Evolutionary conservation across 2,329 filamentous ascomycete species (phyloP).

Genomic region (Sporothrix pseudoabietina): DNA sequence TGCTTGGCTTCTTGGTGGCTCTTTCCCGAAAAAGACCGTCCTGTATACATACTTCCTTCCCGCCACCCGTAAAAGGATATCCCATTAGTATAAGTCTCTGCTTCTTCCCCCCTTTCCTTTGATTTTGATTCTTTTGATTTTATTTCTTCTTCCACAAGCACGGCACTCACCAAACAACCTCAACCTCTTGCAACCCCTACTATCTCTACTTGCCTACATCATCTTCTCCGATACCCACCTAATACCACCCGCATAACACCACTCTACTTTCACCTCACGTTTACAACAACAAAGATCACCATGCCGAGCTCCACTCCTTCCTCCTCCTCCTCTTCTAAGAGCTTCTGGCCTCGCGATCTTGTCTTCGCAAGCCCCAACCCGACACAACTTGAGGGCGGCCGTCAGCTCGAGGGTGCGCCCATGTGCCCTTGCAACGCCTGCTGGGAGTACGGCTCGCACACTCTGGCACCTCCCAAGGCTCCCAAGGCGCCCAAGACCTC

Average conservation of each 20-base stretch:
- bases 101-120: neutral
- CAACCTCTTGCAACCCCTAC: neutral
- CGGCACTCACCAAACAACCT: neutral
- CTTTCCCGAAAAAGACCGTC: neutral
- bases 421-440: constrained; percentile 34
- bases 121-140: neutral
- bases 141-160: neutral
- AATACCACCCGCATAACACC: neutral
- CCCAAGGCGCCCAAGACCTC: constrained; percentile 22
- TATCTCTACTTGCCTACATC: neutral
- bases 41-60: neutral
- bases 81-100: constrained; percentile 16
- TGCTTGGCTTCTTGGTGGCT: constrained; percentile 12
- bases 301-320: constrained; percentile 12
- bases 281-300: neutral
- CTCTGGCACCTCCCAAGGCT: constrained; percentile 20
- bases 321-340: constrained; percentile 11
- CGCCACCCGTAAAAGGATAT: constrained; percentile 10
- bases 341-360: constrained; percentile 26
- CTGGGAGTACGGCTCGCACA: constrained; percentile 32
- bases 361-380: constrained; percentile 31
- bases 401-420: constrained; percentile 28
- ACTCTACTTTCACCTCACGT: neutral
- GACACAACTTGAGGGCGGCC: constrained; percentile 24
- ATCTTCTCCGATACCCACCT: neutral